phyloP scores from a whole-genome alignment of 2,329 filamentous ascomycete genomes.

The Colletotrichum caudatum region DNA sequence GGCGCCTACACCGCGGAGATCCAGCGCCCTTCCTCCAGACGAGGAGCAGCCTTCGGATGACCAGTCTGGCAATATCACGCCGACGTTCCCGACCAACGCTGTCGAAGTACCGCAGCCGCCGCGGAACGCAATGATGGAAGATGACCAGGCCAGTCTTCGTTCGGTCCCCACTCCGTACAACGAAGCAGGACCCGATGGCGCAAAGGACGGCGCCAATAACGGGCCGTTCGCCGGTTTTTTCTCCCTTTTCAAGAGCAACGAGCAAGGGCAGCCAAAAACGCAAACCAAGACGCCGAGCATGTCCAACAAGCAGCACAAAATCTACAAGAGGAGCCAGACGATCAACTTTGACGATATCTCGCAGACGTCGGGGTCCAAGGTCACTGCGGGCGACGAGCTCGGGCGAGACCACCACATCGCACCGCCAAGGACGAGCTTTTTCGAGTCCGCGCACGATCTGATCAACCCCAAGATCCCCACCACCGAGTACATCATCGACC shows the following conservation, averaged over 20 bases:
- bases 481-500: conserved; percentile 85
- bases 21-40: conserved; percentile 55
- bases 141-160: conserved; percentile 70
- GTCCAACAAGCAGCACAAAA: conserved; percentile 74
- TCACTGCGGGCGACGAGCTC: conserved; percentile 64
- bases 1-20: conserved; percentile 57
- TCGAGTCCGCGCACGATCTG: conserved; percentile 93
- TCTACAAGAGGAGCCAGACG: conserved; percentile 84
- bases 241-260: conserved; percentile 77
- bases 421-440: conserved; percentile 91
- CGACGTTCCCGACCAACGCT: conserved; percentile 52
- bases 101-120: conserved; percentile 78
- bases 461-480: conserved; percentile 90
- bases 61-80: conserved; percentile 39
- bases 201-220: conserved; percentile 48
- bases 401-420: conserved; percentile 67
- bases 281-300: conserved; percentile 58
- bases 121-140: conserved; percentile 73
- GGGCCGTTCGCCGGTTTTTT: conserved; percentile 74
- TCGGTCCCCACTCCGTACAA: conserved; percentile 55
- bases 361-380: conserved; percentile 52
- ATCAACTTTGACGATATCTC: conserved; percentile 61
- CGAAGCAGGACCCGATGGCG: conserved; percentile 42
- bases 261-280: conserved; percentile 55
- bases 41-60: conserved; percentile 39